These are phyloP conservation scores for Phytophthora meadii DNA, from an alignment of 352 stramenopile genomes.

Conservation along the genomic window DNA sequence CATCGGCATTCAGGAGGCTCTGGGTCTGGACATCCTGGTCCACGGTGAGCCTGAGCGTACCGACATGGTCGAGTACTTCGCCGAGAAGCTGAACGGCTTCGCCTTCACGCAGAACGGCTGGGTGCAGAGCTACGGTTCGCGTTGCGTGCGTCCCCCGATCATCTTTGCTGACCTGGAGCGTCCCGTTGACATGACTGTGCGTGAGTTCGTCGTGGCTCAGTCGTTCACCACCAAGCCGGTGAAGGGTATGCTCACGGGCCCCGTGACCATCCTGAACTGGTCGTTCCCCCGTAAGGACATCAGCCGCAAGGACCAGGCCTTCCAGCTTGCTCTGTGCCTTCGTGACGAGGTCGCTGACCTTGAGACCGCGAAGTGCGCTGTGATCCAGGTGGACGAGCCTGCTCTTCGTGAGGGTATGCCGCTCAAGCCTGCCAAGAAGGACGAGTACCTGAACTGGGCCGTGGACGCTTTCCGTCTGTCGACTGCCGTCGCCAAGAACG, in stretches of 20 bases:
- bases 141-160: conserved; percentile 92
- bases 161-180: conserved; percentile 91
- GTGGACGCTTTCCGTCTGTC: conserved; percentile 90
- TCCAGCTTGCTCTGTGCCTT: conserved; percentile 91
- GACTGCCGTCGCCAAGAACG: conserved; percentile 85
- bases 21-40: conserved; percentile 94
- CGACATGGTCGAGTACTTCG: conserved; percentile 97
- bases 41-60: conserved; percentile 94
- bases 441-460: conserved; percentile 83
- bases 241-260: conserved; percentile 95
- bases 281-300: conserved; percentile 94
- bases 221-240: conserved; percentile 91
- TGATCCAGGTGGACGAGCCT: conserved; percentile 94
- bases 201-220: conserved; percentile 92
- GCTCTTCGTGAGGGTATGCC: conserved; percentile 93
- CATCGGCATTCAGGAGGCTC: conserved; percentile 91
- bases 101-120: conserved; percentile 93
- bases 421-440: conserved; percentile 84
- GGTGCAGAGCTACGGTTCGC: conserved; percentile 94
- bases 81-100: conserved; percentile 93
- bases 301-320: conserved; percentile 87
- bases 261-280: conserved; percentile 96
- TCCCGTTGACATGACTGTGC: conserved; percentile 89
- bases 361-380: conserved; percentile 86
- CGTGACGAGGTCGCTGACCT: conserved; percentile 93